Evolutionary conservation across 306 rosid genomes (phyloP), one percentile per base, ranked within the genome.

Genomic region (Fragaria iinumae): DNA sequence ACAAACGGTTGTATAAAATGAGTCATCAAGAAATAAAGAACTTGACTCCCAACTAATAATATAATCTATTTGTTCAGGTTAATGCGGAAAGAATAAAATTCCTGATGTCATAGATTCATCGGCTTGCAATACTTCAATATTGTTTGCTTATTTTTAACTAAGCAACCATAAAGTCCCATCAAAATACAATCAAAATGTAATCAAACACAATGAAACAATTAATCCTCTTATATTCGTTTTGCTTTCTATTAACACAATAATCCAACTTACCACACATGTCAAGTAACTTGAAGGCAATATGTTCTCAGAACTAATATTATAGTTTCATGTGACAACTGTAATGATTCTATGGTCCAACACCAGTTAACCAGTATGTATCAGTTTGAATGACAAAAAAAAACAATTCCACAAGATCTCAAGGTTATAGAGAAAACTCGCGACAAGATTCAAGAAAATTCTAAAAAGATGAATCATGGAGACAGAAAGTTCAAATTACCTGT

Each of bases 401-500:
- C 23, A 43, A 59, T 25, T 50, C 55, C 14, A 29, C 27, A 43
- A 11, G 20, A 16, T 57, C 16, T 13, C 29, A 20, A 45, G 41
- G 39, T 16, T 23, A 43, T 14, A 56, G 16, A 44, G 16, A 60
- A 75, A 43, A 53, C 63, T 45, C 44, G 38, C 13, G 2, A 12
- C 20, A 32, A n/a, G 38, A 41, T 13, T 38, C 27, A 21, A 17
- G 44, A 44, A 64, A 38, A 77, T 9, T 62, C 78, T 63, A 86
- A 52, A 14, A 47, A 45, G 20, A 41, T 17, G 64, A 78, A 23
- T 69, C 57, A 52, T 53, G 57, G 44, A 34, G 20, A 76, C 69
- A 82, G 17, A 56, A 39, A 62, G 77, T 36, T 36, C 25, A 57
- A 67, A 66, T 83, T 89, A 96, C 99, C 99, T 96, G 98, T 80